Evolutionary conservation across 768 basidiomycete genomes (phyloP), one percentile per base, ranked within the genome.

Genomic region (Brasilioporus rufonigricans): DNA sequence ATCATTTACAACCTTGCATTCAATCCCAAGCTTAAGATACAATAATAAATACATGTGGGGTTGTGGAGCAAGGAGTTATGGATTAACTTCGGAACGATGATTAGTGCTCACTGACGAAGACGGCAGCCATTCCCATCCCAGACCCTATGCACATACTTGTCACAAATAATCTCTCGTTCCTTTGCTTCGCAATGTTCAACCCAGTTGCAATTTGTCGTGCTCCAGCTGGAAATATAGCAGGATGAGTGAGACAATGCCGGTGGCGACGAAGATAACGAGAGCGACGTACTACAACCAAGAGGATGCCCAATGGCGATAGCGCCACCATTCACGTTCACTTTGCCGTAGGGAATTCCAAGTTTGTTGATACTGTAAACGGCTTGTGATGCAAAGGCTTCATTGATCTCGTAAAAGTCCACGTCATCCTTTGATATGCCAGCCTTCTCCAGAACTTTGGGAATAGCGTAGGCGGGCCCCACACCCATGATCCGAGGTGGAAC

Each of bases 141-240:
- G 81, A 83, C 8, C 91, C 92, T 64, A 93, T 86, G 67, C 93
- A 95, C 93, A 96, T 96, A 61, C 84, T 87, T 2, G 91, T 94
- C 31, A 89, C 86, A 60, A 96, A 93, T 58, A 96, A 74, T 67
- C 86, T 87, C 23, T 78, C 78, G 16, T 80, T 80, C 44, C 83
- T 86, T 70, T 91, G 83, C 77, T 85, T 93, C 12, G 89, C 87
- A 46, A 92, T 85, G 65, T 80, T 85, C 58, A 91, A 71, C 13
- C 87, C 93, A 9, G 93, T 96, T 0, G 89, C 91, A 53, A 96
- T 79, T 73, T 95, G 94, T 21, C 93, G 77, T 11, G 92, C 86
- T 61, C 93, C 93, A 57, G 91, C 86, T 86, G 58, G 35, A 40
- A 38, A 40, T 47, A 52, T 40, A 49, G 48, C 1, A 48, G 27